Percentiles rank a stretch among this genome's conserved stretches.
phyloP scores from a whole-genome alignment of 306 rosid species.

The Casuarina equisetifolia region DNA sequence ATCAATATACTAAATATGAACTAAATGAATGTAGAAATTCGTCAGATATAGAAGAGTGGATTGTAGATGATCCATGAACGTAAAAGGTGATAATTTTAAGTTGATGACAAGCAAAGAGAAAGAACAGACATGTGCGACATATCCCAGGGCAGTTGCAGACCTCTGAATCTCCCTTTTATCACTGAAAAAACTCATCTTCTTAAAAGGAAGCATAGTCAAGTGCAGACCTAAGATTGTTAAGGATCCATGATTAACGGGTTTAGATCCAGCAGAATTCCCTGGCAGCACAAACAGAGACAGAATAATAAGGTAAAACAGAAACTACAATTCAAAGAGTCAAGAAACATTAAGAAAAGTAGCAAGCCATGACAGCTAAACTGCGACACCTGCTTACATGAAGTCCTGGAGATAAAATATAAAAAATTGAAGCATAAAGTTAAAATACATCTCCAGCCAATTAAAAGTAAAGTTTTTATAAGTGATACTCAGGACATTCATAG shows the following conservation, averaged over 20 bases:
- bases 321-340: slow-evolving; percentile 15
- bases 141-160: slow-evolving; percentile 94
- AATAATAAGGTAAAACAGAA: slow-evolving; percentile 20
- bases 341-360: neutral
- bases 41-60: neutral
- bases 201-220: slow-evolving; percentile 77
- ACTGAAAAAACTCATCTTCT: slow-evolving; percentile 78
- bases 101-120: slow-evolving; percentile 8
- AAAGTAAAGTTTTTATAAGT: neutral
- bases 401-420: neutral
- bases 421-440: neutral
- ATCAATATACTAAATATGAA: neutral
- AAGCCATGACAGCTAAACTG: neutral
- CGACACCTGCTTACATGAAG: neutral
- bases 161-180: slow-evolving; percentile 90
- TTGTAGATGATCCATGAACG: neutral
- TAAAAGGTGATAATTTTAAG: slow-evolving; percentile 1
- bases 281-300: slow-evolving; percentile 20
- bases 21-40: neutral
- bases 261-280: slow-evolving; percentile 67
- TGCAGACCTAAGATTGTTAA: slow-evolving; percentile 86
- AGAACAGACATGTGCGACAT: slow-evolving; percentile 79
- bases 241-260: slow-evolving; percentile 67
- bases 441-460: neutral
- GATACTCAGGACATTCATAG: neutral